phyloP scores from a whole-genome alignment of 2,329 filamentous ascomycete species.

The Ophiostoma montium region DNA sequence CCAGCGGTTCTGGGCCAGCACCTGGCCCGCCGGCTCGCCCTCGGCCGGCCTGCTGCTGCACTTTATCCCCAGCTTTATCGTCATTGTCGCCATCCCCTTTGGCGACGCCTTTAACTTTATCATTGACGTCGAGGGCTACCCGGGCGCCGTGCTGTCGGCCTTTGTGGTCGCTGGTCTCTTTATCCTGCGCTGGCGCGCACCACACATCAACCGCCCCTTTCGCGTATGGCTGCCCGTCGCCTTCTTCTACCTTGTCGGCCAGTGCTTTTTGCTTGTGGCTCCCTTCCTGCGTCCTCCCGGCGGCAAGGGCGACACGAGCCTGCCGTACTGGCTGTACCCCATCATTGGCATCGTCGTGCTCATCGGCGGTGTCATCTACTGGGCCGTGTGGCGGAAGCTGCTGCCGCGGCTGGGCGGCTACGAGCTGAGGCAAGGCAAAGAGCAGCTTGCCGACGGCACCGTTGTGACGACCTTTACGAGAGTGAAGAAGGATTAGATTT shows the following conservation, averaged over 20 bases:
- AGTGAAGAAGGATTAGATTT: constrained; percentile 3
- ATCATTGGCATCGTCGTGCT: constrained; percentile 27
- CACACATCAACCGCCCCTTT: constrained; percentile 39
- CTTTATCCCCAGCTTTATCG: constrained; percentile 49
- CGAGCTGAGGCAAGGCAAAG: constrained; percentile 25
- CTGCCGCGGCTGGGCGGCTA: constrained; percentile 33
- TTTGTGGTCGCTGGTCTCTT: constrained; percentile 33
- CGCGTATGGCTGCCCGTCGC: constrained; percentile 38
- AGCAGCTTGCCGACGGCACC: constrained; percentile 15
- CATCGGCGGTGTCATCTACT: constrained; percentile 23
- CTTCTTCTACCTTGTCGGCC: constrained; percentile 27
- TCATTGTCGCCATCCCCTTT: constrained; percentile 21
- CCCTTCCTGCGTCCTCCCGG: constrained; percentile 32
- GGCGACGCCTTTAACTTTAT: constrained; percentile 50
- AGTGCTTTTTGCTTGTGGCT: constrained; percentile 26
- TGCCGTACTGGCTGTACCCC: constrained; percentile 30
- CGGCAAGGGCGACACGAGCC: constrained; percentile 23
- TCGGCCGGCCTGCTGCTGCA: constrained; percentile 47
- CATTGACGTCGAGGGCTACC: constrained; percentile 27
- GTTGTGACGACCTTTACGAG: constrained; percentile 14
- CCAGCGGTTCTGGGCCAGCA: constrained; percentile 47
- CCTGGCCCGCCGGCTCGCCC: constrained; percentile 52
- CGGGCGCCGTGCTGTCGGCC: constrained; percentile 39
- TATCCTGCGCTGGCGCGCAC: constrained; percentile 20
- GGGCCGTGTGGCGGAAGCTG: constrained; percentile 17